Evolutionary conservation across 2,329 filamentous ascomycete species (phyloP), one percentile per base, ranked within the genome.

Genomic region (Penicillium fuscoglaucum): DNA sequence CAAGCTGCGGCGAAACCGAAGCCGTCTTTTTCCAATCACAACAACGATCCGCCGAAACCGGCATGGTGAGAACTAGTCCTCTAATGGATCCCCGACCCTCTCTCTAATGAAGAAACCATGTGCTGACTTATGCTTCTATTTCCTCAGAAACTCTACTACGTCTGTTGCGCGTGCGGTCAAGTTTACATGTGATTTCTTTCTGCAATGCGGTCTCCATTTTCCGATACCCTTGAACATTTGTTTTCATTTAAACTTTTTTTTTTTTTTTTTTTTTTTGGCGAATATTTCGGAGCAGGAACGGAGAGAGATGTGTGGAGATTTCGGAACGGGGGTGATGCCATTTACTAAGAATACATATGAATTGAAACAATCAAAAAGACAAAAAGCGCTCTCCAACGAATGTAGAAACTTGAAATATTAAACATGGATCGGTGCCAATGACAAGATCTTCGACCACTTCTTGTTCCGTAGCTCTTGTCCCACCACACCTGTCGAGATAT

Each of bases 1-100:
- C 92, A 52, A 84, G 82, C 67, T 99, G 96, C 82, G 84, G 85
- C 66, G 90, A 95, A 76, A 86, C 87, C 68, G 93, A 98, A 79
- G 92, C 93, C 46, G 96, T 99, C 60, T 99, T 96, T 80, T 99
- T 99, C 82, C 95, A 99, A 80, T 97, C 93, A 61, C 95, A 99
- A 75, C 93, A 98, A 81, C 90, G 95, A 78, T 96, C 90, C 67
- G 91, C 91, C 49, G 93, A 98, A 77, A 99, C 95, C 45, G 95
- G 95, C 80, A 99, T 99, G 95, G 95, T 98, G 78, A 83, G 90
- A 43, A 44, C 40, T 43, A 39, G 41, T 35, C 43, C 70, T 53
- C 6, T 15, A 1, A 19, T 28, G 29, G n/a, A 44, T 15, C 28
- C 26, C n/a, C 13, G n/a, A 17, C 9, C 19, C 37, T 17, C 37